Percentiles rank a stretch among this genome's conserved stretches.
These are phyloP conservation scores for Thecaphora thlaspeos DNA, from an alignment of 1,284 basidiomycete species.

Conservation along the genomic window DNA sequence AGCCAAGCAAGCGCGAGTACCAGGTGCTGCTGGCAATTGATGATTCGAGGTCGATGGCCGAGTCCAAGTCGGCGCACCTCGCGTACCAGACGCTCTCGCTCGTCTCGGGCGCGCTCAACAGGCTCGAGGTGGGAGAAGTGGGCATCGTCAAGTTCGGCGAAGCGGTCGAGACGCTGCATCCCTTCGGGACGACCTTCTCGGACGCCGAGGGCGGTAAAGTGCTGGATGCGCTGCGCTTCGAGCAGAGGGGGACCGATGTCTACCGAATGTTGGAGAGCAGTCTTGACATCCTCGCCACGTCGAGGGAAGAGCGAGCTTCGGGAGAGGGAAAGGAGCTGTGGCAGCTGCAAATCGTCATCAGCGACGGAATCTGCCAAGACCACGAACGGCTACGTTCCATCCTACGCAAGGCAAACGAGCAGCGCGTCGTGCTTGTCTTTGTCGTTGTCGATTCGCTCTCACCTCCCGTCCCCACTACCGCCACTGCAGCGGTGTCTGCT, in stretches of 20 bases:
- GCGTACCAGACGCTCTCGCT: constrained; percentile 92
- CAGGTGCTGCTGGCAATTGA: constrained; percentile 93
- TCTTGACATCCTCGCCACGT: constrained; percentile 69
- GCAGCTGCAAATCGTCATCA: constrained; percentile 98
- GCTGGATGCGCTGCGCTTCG: constrained; percentile 81
- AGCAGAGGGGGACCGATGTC: constrained; percentile 88
- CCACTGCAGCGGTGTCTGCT: constrained; percentile 5
- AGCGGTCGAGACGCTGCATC: constrained; percentile 81
- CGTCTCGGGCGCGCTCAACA: constrained; percentile 83
- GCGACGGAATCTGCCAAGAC: constrained; percentile 96
- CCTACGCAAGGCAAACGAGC: constrained; percentile 81
- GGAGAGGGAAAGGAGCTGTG: constrained; percentile 71
- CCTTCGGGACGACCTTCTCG: constrained; percentile 62
- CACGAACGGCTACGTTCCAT: constrained; percentile 79
- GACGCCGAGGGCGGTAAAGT: constrained; percentile 66
- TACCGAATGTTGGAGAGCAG: constrained; percentile 80
- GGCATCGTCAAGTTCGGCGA: constrained; percentile 89
- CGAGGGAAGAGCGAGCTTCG: constrained; percentile 63
- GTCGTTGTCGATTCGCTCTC: constrained; percentile 85
- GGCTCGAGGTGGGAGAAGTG: constrained; percentile 91
- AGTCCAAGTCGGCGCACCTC: constrained; percentile 85
- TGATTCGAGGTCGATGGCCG: constrained; percentile 95
- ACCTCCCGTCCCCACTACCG: constrained; percentile 18
- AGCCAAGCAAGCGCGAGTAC: constrained; percentile 90
- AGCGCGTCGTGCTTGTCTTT: constrained; percentile 94